Base-by-base conservation (phyloP, 2,329 filamentous ascomycete genomes). In the Aspergillus calidoustus region DNA sequence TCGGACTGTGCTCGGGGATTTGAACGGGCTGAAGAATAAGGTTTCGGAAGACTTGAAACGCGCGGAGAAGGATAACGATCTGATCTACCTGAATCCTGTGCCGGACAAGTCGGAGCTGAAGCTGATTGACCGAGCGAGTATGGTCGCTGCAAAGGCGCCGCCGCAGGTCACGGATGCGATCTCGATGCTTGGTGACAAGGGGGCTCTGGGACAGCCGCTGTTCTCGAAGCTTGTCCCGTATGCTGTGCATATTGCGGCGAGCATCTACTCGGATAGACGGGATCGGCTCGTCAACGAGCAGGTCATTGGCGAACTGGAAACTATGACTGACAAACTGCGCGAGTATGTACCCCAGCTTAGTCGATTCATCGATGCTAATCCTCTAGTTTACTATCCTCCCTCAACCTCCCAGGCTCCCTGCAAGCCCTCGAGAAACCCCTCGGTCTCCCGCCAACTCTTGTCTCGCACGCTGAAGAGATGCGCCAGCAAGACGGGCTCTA, bases 391-490 rank as follows among this genome's bases (percentile, higher is more conserved):
- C 80, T 98, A 23, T 87, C 91, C 19, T 93, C 90, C 0, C 81
- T 98, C 15, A 95, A 96, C 61, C 85, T 99, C 0, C 95, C 95
- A 0, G 95, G 95, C 0, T 96, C 94, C 1, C 79, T 99, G 4
- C 95, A 99, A 74, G 95, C 95, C 0, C 83, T 98, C 1, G 95
- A 99, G 74, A 98, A 97, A 74, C 95, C 95, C 0, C 83, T 99
- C 0, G 95, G 95, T 0, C 78, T 99, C 4, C 95, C 95, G 0
- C 91, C 92, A 0, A 91, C 88, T 17, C 79, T 99, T 2, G 86
- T 93, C 3, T 91, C 95, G 23, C 95, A 97, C 69, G 94, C 94
- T 0, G 94, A 98, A 73, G 95, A 98, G 72, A 90, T 99, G 53
- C 86, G 93, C 22, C 94, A 98, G 74, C 91, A 93, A 59, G 93